Conservation (phyloP, 2,329 filamentous ascomycete species). For the Aspergillus ruber region DNA sequence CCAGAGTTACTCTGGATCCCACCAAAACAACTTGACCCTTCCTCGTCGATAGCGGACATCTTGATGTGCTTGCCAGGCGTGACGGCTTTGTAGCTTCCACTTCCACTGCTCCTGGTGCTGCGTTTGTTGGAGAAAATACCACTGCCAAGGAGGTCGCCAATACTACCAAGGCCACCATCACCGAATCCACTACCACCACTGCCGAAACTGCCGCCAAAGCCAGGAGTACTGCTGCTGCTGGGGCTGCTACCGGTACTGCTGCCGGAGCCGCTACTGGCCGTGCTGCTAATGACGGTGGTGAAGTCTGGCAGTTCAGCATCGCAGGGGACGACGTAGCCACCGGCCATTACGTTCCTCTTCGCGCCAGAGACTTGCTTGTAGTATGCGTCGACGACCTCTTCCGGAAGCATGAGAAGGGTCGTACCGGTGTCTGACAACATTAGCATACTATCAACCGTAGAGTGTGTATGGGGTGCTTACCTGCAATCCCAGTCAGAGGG, state of each 20-base stretch:
- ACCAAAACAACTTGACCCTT: constrained; percentile 58
- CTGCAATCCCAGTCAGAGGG: constrained; percentile 51
- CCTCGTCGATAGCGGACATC: constrained; percentile 39
- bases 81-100: constrained; percentile 41
- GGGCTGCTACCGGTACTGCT: background rate
- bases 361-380: constrained; percentile 53
- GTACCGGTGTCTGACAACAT: constrained; percentile 56
- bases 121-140: background rate
- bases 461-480: constrained; percentile 9
- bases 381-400: constrained; percentile 51
- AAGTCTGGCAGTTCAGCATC: constrained; percentile 47
- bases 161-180: background rate
- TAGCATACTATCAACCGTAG: constrained; percentile 1
- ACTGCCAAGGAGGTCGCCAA: background rate
- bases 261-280: background rate
- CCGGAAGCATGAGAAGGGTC: constrained; percentile 56
- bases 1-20: constrained; percentile 61
- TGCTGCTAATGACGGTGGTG: constrained; percentile 39
- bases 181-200: background rate
- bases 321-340: constrained; percentile 54
- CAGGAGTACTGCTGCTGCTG: background rate
- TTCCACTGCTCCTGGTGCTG: background rate
- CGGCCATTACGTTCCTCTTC: constrained; percentile 40
- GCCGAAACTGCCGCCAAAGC: background rate
- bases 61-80: constrained; percentile 53